Percentiles rank a stretch among this genome's conserved stretches.
phyloP scores from a whole-genome alignment of 2,329 filamentous ascomycete genomes.

The Epichloe brachyelytri region DNA sequence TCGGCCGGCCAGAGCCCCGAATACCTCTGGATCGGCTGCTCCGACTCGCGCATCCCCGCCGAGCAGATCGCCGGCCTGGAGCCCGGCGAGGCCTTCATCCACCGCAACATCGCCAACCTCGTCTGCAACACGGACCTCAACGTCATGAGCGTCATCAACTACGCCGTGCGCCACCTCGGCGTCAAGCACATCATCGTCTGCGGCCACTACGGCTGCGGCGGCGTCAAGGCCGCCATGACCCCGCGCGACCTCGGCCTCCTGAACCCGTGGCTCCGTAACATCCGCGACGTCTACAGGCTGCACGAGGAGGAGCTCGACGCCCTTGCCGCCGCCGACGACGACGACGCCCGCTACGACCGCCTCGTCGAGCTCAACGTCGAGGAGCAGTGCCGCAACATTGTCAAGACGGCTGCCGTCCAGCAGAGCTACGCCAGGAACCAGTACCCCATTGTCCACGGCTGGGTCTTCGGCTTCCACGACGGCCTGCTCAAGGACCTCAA shows the following conservation, averaged over 20 bases:
- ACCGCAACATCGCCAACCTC: slow-evolving; percentile 91
- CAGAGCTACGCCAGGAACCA: slow-evolving; percentile 50
- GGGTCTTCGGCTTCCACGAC: slow-evolving; percentile 59
- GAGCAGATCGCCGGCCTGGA: slow-evolving; percentile 72
- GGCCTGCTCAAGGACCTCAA: slow-evolving; percentile 53
- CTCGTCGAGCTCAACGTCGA: slow-evolving; percentile 76
- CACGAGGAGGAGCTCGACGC: slow-evolving; percentile 58
- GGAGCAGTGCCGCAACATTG: slow-evolving; percentile 63
- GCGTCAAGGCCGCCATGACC: slow-evolving; percentile 64
- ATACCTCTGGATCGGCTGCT: slow-evolving; percentile 83
- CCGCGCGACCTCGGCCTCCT: slow-evolving; percentile 55
- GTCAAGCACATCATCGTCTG: slow-evolving; percentile 74
- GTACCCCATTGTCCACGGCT: slow-evolving; percentile 59
- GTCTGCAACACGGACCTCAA: slow-evolving; percentile 70
- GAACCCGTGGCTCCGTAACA: slow-evolving; percentile 64
- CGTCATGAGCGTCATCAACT: slow-evolving; percentile 72
- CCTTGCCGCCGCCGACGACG: slow-evolving; percentile 36
- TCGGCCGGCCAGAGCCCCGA: slow-evolving; percentile 53
- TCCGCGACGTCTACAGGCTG: slow-evolving; percentile 60
- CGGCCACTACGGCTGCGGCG: slow-evolving; percentile 67
- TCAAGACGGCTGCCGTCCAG: slow-evolving; percentile 70
- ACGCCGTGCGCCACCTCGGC: slow-evolving; percentile 67
- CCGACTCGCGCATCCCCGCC: slow-evolving; percentile 83
- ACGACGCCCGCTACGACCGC: slow-evolving; percentile 49
- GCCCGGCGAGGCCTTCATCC: slow-evolving; percentile 86